Base-by-base conservation (phyloP, 805 yeast genomes). In the Kregervanrija pseudodelftensis region DNA sequence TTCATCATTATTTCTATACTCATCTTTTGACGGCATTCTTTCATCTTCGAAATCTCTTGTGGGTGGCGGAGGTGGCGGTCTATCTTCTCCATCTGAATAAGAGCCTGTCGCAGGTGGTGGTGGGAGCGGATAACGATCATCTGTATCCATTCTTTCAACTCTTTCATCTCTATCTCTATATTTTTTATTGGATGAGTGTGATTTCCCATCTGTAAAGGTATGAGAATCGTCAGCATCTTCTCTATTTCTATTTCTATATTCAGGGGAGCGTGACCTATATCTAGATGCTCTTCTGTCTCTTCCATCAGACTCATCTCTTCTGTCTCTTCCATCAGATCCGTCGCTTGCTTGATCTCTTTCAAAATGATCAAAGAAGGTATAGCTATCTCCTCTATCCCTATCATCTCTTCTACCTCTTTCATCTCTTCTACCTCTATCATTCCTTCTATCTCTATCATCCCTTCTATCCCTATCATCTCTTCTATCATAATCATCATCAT, bases 381-480 rank as follows among this genome's bases (percentile, higher is more conserved):
- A n/a, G n/a, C n/a, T n/a, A n/a, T 36, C 33, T 8, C 36, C 13
- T 8, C 35, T 13, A 12, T 30, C 43, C 9, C 17, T 35, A 14
- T 13, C 34, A 17, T 36, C 33, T 8, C 36, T 11, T 5, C 30
- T 13, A 12, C 15, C 43, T 16, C 30, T 35, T 11, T 13, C 34
- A 14, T 40, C 31, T 14, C 37, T 17, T 30, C 45, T 38, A 7
- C 31, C 34, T 28, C 43, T 28, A 14, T 45, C 47, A 30, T 40
- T 16, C 12, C 37, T n/a, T 30, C 45, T 38, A 9, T 34, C 34
- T 28, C 43, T 28, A 14, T 45, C 47, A 33, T 45, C 48, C 28
- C 45, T 47, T 30, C 50, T 46, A 12, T 38, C 46, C 30, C 43
- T 33, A 17, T 43, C 43, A 33, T 46, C 51, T 41, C 57, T 50